A percentile compares a stretch with the other conserved stretches of the same genome.
These are phyloP conservation scores for Clavispora santaluciae DNA, from an alignment of 805 yeast genomes.

Conservation along the genomic window DNA sequence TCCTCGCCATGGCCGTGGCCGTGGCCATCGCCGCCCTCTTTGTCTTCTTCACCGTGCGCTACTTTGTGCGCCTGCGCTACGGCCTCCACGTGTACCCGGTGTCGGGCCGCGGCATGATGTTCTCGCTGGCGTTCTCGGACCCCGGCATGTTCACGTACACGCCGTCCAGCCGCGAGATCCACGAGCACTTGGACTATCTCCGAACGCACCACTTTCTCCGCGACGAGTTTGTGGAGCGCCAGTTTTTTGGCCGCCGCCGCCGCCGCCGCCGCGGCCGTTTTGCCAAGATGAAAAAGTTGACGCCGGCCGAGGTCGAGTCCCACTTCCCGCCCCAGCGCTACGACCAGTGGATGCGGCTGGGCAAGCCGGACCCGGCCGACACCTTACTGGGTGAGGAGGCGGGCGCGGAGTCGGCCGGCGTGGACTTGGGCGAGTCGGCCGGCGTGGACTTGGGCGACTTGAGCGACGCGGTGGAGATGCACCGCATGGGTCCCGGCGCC, in stretches of 20 bases:
- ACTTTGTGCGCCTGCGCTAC: constrained; percentile 51
- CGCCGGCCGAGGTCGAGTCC: constrained; percentile 54
- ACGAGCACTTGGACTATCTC: constrained; percentile 32
- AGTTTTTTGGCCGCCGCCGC: constrained; percentile 24
- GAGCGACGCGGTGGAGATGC: constrained; percentile 4
- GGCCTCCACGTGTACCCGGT: constrained; percentile 48
- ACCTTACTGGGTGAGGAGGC: constrained; percentile 2
- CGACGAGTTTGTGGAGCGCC: constrained; percentile 26
- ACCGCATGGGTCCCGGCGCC: constrained; percentile 1
- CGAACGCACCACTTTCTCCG: constrained; percentile 29
- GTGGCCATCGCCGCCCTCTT: constrained; percentile 52
- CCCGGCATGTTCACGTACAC: constrained; percentile 11
- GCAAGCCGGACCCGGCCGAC: constrained; percentile 29
- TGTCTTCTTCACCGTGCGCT: constrained; percentile 55
- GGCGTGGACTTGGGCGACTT: neutral
- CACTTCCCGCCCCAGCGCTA: constrained; percentile 57
- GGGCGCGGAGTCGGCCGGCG: neutral
- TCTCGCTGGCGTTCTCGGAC: constrained; percentile 8
- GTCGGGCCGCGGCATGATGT: constrained; percentile 21
- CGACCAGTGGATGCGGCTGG: constrained; percentile 57
- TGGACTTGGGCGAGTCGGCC: neutral
- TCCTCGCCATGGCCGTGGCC: constrained; percentile 60
- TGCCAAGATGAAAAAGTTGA: constrained; percentile 45
- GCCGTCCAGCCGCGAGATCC: constrained; percentile 22
- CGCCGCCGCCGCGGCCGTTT: constrained; percentile 39